A percentile compares a stretch with the other conserved stretches of the same genome.
Conservation (phyloP, 148 eudicot genomes). For the Persicaria tinctoria region DNA sequence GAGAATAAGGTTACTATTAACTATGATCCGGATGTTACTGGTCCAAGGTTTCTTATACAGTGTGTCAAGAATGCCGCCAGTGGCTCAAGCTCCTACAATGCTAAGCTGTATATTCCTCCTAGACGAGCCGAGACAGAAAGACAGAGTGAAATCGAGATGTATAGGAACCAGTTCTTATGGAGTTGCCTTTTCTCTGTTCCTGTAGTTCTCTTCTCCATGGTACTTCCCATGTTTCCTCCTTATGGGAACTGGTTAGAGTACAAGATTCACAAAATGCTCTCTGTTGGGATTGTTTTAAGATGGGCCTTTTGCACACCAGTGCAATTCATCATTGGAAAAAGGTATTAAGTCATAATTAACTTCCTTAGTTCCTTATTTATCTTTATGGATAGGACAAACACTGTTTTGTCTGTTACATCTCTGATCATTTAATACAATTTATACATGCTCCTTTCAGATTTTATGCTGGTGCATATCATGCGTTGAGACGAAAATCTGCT, state of each 20-base stretch:
- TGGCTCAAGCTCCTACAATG: conserved; percentile 44
- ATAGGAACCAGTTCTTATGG: conserved; percentile 67
- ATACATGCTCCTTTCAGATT: conserved; percentile 46
- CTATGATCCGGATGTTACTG: conserved; percentile 69
- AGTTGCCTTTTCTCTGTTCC: conserved; percentile 86
- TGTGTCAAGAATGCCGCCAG: conserved; percentile 50
- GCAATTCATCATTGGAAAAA: conserved; percentile 78
- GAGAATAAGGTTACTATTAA: conserved; percentile 45
- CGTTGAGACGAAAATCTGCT: conserved; percentile 77
- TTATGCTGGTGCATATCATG: conserved; percentile 84
- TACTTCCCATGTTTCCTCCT: conserved; percentile 82
- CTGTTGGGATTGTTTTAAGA: conserved; percentile 69
- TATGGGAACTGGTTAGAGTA: conserved; percentile 84
- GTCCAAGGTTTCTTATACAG: conserved; percentile 80
- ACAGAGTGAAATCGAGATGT: conserved; percentile 44
- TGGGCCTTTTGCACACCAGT: conserved; percentile 90
- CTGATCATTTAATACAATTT: neutral
- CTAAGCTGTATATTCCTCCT: conserved; percentile 61
- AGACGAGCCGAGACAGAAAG: conserved; percentile 58
- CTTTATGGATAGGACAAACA: neutral
- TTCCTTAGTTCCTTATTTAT: neutral
- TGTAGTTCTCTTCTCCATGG: conserved; percentile 74
- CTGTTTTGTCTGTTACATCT: neutral
- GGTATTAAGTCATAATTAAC: conserved; percentile 34
- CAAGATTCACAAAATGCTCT: conserved; percentile 71